A percentile compares a stretch with the other conserved stretches of the same genome.
These are phyloP conservation scores for Scytalidium lignicola DNA, from an alignment of 2,329 filamentous ascomycete genomes.

Conservation along the genomic window DNA sequence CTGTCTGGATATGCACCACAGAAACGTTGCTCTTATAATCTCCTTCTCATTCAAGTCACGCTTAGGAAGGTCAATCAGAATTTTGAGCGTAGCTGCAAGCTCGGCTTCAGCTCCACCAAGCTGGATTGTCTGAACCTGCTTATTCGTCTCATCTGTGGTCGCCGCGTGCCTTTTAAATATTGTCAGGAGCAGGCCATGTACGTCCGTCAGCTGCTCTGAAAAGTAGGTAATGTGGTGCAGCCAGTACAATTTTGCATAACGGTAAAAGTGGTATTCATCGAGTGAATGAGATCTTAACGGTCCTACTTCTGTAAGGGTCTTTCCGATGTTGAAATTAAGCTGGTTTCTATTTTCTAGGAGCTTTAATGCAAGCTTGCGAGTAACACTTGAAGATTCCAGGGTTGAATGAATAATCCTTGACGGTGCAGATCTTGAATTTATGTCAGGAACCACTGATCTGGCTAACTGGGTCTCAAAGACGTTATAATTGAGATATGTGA, in stretches of 20 bases:
- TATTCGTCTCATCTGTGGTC: not conserved
- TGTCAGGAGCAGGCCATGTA: not conserved
- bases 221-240: not conserved
- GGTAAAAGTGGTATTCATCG: conserved; percentile 7
- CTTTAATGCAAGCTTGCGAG: conserved; percentile 12
- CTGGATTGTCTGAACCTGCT: too few relatives aligned
- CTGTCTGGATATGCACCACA: not conserved
- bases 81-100: too few relatives aligned
- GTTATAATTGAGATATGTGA: conserved; percentile 27
- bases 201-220: not conserved
- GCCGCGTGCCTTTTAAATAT: conserved; percentile 2
- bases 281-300: conserved; percentile 3
- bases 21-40: not conserved
- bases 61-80: too few relatives aligned
- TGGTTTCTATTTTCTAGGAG: conserved; percentile 5
- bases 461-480: conserved; percentile 19
- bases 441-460: conserved; percentile 12
- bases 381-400: conserved; percentile 9
- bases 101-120: too few relatives aligned
- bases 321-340: conserved; percentile 6
- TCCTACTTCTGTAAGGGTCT: conserved; percentile 4
- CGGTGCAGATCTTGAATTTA: conserved; percentile 14
- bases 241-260: conserved; percentile 7
- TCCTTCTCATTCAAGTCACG: not conserved
- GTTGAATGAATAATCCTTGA: conserved; percentile 17